A percentile compares a stretch with the other conserved stretches of the same genome.
These are phyloP conservation scores for Cardamine chenopodiifolia DNA, from an alignment of 345 rosid genomes.

Conservation along the genomic window DNA sequence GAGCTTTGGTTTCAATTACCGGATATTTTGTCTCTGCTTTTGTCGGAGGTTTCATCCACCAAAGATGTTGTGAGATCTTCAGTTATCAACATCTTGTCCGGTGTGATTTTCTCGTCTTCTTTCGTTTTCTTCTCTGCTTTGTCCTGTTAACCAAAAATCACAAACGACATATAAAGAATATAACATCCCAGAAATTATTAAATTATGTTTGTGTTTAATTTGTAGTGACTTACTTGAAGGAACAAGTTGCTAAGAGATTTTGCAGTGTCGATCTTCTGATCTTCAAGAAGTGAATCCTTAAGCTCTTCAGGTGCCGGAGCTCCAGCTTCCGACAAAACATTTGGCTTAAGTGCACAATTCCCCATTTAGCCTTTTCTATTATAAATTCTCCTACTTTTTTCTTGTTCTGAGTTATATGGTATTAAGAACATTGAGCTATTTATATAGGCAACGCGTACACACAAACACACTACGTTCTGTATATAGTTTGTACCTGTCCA, in stretches of 20 bases:
- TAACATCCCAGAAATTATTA: background rate
- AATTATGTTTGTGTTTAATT: background rate
- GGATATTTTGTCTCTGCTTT: background rate
- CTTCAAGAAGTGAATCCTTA: conserved; percentile 31
- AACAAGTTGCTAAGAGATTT: conserved; percentile 41
- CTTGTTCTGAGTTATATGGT: background rate
- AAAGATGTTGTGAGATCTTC: conserved; percentile 24
- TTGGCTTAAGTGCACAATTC: conserved; percentile 40
- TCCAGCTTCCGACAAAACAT: conserved; percentile 22
- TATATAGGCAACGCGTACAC: conserved; percentile 29
- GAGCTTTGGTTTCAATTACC: background rate
- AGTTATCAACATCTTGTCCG: background rate
- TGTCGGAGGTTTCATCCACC: background rate
- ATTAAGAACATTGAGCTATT: conserved; percentile 9
- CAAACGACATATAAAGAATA: background rate
- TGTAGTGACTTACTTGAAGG: conserved; percentile 24
- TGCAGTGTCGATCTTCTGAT: conserved; percentile 26
- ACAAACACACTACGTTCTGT: background rate
- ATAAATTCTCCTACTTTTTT: background rate
- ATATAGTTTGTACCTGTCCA: conserved; percentile 28
- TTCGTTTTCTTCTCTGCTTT: conserved; percentile 14
- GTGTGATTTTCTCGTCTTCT: conserved; percentile 24
- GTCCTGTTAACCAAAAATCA: conserved; percentile 12
- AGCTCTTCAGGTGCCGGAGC: conserved; percentile 37
- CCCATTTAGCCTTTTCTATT: conserved; percentile 29